A percentile compares a stretch with the other conserved stretches of the same genome.
Conservation (phyloP, 2,329 filamentous ascomycete species). For the Huntiella decipiens region DNA sequence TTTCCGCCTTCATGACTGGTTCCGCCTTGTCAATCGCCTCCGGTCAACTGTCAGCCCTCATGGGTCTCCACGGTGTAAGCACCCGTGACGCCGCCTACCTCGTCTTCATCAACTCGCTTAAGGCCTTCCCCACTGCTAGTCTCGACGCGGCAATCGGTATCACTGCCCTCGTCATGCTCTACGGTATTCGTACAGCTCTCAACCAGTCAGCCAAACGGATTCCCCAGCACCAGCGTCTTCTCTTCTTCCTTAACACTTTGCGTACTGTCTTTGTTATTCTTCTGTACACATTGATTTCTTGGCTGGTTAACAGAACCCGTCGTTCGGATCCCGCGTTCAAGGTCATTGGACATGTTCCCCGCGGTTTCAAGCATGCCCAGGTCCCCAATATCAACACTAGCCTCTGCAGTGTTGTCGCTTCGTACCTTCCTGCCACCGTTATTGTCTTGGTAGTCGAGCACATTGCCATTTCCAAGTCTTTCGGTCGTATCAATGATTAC, state of each 20-base stretch:
- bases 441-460: conserved; percentile 86
- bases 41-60: conserved; percentile 63
- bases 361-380: conserved; percentile 56
- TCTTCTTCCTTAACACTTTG: conserved; percentile 84
- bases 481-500: conserved; percentile 91
- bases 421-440: conserved; percentile 51
- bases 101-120: conserved; percentile 68
- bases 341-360: conserved; percentile 58
- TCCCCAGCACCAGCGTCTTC: conserved; percentile 49
- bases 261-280: conserved; percentile 82
- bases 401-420: conserved; percentile 43
- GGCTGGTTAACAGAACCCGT: conserved; percentile 55
- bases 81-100: conserved; percentile 62
- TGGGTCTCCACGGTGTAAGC: conserved; percentile 60
- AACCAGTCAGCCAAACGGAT: conserved; percentile 47
- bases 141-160: conserved; percentile 79
- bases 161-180: conserved; percentile 61
- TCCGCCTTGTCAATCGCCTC: conserved; percentile 75
- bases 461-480: conserved; percentile 92
- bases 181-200: conserved; percentile 50
- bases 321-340: conserved; percentile 46
- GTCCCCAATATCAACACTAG: conserved; percentile 41
- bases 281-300: conserved; percentile 82
- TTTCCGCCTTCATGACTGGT: conserved; percentile 93
- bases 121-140: conserved; percentile 44